These are phyloP conservation scores for Phanerodontia chrysosporium DNA, from an alignment of 768 basidiomycete species.

Conservation along the genomic window DNA sequence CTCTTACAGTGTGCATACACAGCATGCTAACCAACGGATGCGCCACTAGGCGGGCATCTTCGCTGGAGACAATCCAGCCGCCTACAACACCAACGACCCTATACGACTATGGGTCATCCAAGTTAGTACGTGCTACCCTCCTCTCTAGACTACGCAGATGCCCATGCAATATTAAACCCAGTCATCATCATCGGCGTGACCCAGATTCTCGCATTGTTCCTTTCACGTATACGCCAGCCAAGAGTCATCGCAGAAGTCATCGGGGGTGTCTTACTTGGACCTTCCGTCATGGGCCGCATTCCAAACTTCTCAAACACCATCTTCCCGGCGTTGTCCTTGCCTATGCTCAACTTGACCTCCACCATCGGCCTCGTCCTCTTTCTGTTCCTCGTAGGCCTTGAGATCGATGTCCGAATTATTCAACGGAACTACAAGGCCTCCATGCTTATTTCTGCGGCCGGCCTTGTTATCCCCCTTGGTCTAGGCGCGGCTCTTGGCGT, in stretches of 20 bases:
- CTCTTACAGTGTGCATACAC: not conserved
- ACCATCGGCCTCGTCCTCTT: constrained; percentile 75
- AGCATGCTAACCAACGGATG: not conserved
- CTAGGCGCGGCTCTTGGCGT: constrained; percentile 73
- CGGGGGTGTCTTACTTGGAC: constrained; percentile 79
- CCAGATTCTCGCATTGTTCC: constrained; percentile 61
- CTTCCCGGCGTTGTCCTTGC: constrained; percentile 39
- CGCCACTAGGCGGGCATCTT: constrained; percentile 65
- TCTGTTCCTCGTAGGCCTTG: constrained; percentile 81
- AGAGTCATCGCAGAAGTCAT: constrained; percentile 93
- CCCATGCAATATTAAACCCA: constrained; percentile 16
- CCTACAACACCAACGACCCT: constrained; percentile 62
- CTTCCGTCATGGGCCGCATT: constrained; percentile 73
- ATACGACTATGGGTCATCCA: constrained; percentile 75
- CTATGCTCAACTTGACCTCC: constrained; percentile 64
- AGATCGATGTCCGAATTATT: constrained; percentile 72
- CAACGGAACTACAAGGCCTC: constrained; percentile 59
- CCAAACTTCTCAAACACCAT: constrained; percentile 54
- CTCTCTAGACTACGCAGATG: not conserved
- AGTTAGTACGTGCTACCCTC: constrained; percentile 44
- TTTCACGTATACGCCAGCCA: constrained; percentile 77
- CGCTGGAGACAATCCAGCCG: constrained; percentile 64
- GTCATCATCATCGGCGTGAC: constrained; percentile 81
- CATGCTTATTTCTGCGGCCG: constrained; percentile 55
- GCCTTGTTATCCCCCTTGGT: constrained; percentile 75